Evolutionary conservation across 1,139 yeast species (phyloP).

Genomic region (Kodamaea arcana): DNA sequence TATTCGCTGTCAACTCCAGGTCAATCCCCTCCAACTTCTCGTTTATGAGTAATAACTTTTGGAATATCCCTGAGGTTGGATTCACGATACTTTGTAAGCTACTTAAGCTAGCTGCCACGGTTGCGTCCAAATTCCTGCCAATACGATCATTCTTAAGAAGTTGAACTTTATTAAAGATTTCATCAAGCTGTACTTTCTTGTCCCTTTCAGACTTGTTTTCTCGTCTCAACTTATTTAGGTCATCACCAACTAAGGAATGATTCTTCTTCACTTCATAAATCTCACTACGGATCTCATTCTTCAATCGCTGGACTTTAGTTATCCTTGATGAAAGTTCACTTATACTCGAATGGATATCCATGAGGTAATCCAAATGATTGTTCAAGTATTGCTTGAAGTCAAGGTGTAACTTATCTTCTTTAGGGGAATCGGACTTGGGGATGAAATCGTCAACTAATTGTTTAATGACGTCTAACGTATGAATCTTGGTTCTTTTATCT

Average conservation of each 20-base stretch:
- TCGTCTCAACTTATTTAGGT: conserved; percentile 34
- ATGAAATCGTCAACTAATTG: conserved; percentile 28
- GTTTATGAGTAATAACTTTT: conserved; percentile 32
- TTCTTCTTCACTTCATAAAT: conserved; percentile 36
- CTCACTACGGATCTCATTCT: conserved; percentile 36
- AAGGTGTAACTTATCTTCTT: conserved; percentile 18
- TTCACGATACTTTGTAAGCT: conserved; percentile 23
- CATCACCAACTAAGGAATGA: conserved; percentile 37
- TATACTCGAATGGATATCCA: conserved; percentile 40
- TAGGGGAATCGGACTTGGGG: conserved; percentile 14
- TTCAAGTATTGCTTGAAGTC: conserved; percentile 31
- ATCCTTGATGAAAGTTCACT: conserved; percentile 38
- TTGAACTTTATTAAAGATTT: conserved; percentile 10
- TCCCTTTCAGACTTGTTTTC: conserved; percentile 23
- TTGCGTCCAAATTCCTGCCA: conserved; percentile 3
- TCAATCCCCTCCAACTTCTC: conserved; percentile 25
- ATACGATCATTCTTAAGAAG: conserved; percentile 1
- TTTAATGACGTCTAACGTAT: conserved; percentile 36
- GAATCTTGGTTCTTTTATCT: conserved; percentile 25
- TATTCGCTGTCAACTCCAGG: conserved; percentile 7
- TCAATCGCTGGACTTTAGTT: conserved; percentile 31
- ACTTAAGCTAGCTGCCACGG: conserved; percentile 12
- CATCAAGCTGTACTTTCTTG: conserved; percentile 18
- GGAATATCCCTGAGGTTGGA: conserved; percentile 37
- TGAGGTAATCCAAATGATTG: conserved; percentile 27